Evolutionary conservation across 1,284 basidiomycete species (phyloP).

Genomic region (Irpex sp.): DNA sequence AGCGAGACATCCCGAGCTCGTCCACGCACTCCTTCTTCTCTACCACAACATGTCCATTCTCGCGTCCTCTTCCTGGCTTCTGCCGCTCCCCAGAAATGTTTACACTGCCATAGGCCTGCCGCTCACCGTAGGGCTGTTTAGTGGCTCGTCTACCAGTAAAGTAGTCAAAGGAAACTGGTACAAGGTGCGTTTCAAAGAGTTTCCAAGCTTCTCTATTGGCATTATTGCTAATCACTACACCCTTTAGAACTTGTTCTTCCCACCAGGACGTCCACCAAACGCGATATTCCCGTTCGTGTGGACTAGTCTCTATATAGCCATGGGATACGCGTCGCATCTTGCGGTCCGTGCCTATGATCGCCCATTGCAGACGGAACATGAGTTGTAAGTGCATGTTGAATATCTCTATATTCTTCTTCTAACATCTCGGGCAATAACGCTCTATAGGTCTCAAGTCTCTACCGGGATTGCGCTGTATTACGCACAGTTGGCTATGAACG

Average conservation of each 20-base stretch:
- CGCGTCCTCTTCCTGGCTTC: constrained; percentile 54
- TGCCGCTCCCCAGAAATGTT: constrained; percentile 66
- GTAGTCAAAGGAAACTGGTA: constrained; percentile 66
- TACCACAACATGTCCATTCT: constrained; percentile 29
- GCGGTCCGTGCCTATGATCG: constrained; percentile 64
- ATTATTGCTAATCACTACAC: background rate
- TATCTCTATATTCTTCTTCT: no score
- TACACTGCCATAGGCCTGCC: constrained; percentile 72
- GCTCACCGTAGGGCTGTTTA: constrained; percentile 62
- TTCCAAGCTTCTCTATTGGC: background rate
- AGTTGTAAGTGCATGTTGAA: constrained; percentile 3
- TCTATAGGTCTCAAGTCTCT: constrained; percentile 38
- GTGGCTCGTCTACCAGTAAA: constrained; percentile 57
- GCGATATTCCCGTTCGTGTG: constrained; percentile 70
- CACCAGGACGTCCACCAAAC: constrained; percentile 57
- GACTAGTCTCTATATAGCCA: constrained; percentile 66
- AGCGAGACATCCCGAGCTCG: background rate
- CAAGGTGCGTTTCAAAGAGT: constrained; percentile 45
- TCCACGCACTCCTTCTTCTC: constrained; percentile 3
- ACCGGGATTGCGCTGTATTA: constrained; percentile 76
- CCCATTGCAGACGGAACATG: constrained; percentile 11
- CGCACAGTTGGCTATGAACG: constrained; percentile 74
- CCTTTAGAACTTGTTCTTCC: constrained; percentile 47
- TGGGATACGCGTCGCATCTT: constrained; percentile 83
- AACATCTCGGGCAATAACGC: background rate